Base-by-base conservation (phyloP, 768 basidiomycete genomes). In the Sistotremastrum niveocremeum region DNA sequence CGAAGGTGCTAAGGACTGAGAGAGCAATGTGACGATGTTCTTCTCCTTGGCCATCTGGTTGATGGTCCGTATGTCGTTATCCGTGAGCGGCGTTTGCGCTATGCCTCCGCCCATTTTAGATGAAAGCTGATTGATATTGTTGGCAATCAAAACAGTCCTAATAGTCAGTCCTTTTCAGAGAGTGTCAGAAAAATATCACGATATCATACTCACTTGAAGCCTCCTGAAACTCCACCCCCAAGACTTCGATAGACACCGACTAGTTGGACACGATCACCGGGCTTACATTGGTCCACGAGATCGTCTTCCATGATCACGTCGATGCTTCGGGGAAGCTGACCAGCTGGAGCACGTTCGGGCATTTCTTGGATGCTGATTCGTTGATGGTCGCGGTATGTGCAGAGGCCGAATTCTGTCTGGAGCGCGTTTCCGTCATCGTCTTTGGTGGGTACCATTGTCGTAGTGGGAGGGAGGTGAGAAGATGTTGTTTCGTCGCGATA, bases 331-430 rank as follows among this genome's bases (percentile, higher is more conserved):
- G 95, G 95, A 31, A 99, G 71, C 62, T 97, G 94, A 31, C 95
- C 95, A 39, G 95, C 86, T 29, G 95, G 95, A 9, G 95, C 93
- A 28, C 95, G 80, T 65, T 99, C 95, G 3, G 95, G 95, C 94
- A 99, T 98, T 60, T 99, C 95, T 66, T 99, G 95, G 51, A 99
- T 98, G 62, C 81, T 90, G 59, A 98, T 87, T 52, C 90, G 80
- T 64, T 99, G 95, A 63, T 98, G 89, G 64, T 99, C 95, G 47
- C 87, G 72, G 69, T 95, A 99, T 6, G 84, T 76, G 58, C 84
- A 88, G 51, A 82, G 70, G 4, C 95, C 95, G 58, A 79, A 98
- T 65, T 99, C 95, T 54, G 81, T 95, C 62, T 90, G 77, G 42
- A 99, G 68, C 20, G 77, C 69, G 57, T 79, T 76, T 2, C 90